These are phyloP conservation scores for Discostella stelligeroides DNA, from an alignment of 108 stramenopile species.

Conservation along the genomic window DNA sequence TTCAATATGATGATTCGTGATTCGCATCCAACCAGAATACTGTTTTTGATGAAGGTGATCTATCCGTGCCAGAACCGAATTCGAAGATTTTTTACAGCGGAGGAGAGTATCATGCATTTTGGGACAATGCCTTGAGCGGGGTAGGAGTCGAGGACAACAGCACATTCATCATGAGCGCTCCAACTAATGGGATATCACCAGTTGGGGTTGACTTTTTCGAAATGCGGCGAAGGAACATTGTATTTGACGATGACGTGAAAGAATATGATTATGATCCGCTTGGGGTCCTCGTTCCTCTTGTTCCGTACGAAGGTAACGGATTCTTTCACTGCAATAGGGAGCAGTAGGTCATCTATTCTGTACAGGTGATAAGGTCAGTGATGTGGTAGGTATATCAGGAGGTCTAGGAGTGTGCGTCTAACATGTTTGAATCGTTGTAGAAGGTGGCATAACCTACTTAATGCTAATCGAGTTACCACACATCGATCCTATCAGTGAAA, in stretches of 20 bases:
- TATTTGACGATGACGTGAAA: not conserved
- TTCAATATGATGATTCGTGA: not conserved
- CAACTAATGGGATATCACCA: conserved; percentile 9
- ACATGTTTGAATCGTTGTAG: too few species aligned
- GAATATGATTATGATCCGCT: conserved; percentile 24
- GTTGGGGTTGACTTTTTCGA: conserved; percentile 38
- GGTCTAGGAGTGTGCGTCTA: too few species aligned
- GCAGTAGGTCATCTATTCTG: too few species aligned
- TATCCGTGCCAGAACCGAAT: conserved; percentile 6
- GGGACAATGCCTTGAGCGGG: conserved; percentile 25
- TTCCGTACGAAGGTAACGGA: conserved; percentile 15
- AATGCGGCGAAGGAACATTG: conserved; percentile 34
- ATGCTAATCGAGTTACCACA: too few species aligned
- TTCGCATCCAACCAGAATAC: not conserved
- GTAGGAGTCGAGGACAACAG: conserved; percentile 14
- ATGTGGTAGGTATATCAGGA: too few species aligned
- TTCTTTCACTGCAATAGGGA: conserved; percentile 43
- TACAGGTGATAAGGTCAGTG: too few species aligned
- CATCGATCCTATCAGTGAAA: too few species aligned
- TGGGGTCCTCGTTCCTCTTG: conserved; percentile 32
- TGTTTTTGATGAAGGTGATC: not conserved
- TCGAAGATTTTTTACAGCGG: conserved; percentile 4
- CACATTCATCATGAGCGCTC: conserved; percentile 24
- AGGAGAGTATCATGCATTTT: conserved; percentile 43
- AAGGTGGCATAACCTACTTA: too few species aligned